These are phyloP conservation scores for Penicillium hordei DNA, from an alignment of 2,329 filamentous ascomycete genomes.

Conservation along the genomic window DNA sequence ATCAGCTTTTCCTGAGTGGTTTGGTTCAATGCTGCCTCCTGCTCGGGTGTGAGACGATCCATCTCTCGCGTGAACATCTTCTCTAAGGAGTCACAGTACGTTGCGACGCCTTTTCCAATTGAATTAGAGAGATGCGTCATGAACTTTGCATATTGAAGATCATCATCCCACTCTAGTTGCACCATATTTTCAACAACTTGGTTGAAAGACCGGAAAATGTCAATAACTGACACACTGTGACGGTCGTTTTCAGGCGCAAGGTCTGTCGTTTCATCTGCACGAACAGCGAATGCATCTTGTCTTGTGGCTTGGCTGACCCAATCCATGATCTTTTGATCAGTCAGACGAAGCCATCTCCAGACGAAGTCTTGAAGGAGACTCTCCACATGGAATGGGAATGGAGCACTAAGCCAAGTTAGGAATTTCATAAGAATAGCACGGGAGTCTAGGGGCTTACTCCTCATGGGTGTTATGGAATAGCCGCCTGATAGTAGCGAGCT, in stretches of 20 bases:
- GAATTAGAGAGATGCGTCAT: slow-evolving; percentile 91
- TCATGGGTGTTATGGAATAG: slow-evolving; percentile 77
- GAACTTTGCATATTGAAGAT: slow-evolving; percentile 90
- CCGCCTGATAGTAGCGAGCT: slow-evolving; percentile 77
- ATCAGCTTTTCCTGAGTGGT: slow-evolving; percentile 90
- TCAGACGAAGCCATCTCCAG: slow-evolving; percentile 87
- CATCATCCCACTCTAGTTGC: slow-evolving; percentile 86
- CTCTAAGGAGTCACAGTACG: slow-evolving; percentile 90
- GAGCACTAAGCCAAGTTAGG: slow-evolving; percentile 42
- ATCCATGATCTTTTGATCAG: slow-evolving; percentile 73
- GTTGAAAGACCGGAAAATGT: slow-evolving; percentile 91
- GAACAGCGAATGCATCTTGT: slow-evolving; percentile 80
- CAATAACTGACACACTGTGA: slow-evolving; percentile 89
- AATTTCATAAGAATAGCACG: background rate
- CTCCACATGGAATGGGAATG: slow-evolving; percentile 87
- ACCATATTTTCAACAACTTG: slow-evolving; percentile 86
- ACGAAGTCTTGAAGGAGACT: slow-evolving; percentile 85
- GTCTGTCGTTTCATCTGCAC: slow-evolving; percentile 62
- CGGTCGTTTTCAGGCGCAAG: slow-evolving; percentile 74
- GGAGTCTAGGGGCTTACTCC: slow-evolving; percentile 38
- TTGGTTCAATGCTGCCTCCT: slow-evolving; percentile 73
- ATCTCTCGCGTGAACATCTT: slow-evolving; percentile 84
- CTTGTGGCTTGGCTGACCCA: slow-evolving; percentile 91
- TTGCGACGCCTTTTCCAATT: slow-evolving; percentile 76
- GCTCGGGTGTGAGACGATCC: slow-evolving; percentile 85